Base-by-base conservation (phyloP, 345 rosid genomes). In the Adansonia digitata region DNA sequence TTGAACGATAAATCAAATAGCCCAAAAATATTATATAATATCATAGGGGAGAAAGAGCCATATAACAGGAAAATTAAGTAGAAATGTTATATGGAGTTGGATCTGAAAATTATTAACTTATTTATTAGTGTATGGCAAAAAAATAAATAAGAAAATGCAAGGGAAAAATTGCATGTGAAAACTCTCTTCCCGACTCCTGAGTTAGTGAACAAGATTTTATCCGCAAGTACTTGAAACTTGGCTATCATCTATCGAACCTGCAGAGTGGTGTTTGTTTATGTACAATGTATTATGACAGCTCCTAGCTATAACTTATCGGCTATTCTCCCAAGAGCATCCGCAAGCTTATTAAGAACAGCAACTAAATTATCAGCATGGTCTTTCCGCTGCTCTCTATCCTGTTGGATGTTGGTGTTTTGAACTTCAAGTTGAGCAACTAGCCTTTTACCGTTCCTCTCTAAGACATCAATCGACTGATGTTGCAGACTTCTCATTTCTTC, bases 371-470 rank as follows among this genome's bases (percentile, higher is more conserved):
- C 85, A 48, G 86, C 82, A 7, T 91, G 94, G 74, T 88, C 88
- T 80, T 86, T 92, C 72, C 97, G 78, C 82, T 91, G 98, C 84
- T 92, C 95, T 65, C 97, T 77, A 75, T 91, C 97, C 83, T 87
- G 76, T 74, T 79, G 88, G 27, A 81, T 84, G 72, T 88, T 84
- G 79, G 59, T 82, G 83, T 87, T 92, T 80, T 94, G 98, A 68
- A 87, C 86, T 83, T 92, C 94, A 27, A 92, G 97, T 72, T 91
- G 97, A 43, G 94, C 87, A 10, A 85, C 84, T 77, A 94, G 82
- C 84, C 88, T 84, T 79, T 85, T 88, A 18, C 97, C 91, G 57
- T 91, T 94, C 84, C 82, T 85, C 75, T 91, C 97, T 60, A 94
- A 61, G 46, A 87, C 86, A 56, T 88, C 84, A 37, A 92, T 79